Evolutionary conservation across 495 filamentous ascomycete species (phyloP), one percentile per base, ranked within the genome.

Genomic region (Lophium mytilinum): DNA sequence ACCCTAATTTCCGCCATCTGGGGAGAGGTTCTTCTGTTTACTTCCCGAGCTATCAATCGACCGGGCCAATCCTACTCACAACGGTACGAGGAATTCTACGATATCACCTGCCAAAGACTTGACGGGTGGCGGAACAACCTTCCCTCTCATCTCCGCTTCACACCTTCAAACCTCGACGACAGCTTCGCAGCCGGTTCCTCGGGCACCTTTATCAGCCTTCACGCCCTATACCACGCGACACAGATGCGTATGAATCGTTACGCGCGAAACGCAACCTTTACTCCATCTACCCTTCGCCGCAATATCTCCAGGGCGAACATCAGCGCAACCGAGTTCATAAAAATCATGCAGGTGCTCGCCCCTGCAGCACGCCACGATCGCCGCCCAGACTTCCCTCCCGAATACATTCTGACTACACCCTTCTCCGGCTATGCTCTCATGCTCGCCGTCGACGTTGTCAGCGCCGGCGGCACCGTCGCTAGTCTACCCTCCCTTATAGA

Each of bases 171-270:
- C 53, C 66, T 84, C 36, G 74, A 78, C 17, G 64, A 66, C 47
- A 76, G 70, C 34, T 74, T 76, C 35, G 64, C 69, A 7, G 63
- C 69, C 4, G 75, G 74, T n/a, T 75, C 75, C 60, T 67, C 72
- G 0, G 78, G 78, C 8, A 71, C 76, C 0, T 83, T 82, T 58
- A 67, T 86, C 49, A 73, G 75, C 0, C 77, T 83, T 58, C 83
- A 87, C 61, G 64, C 84, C 24, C 68, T 86, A 21, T 83, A 84
- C 66, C 80, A 85, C 65, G 72, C 76, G 21, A 78, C 79, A 3
- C 64, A 78, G 52, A 78, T 86, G 70, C 80, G 81, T 42, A 72
- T 87, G 8, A 83, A 86, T 57, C 76, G 85, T 37, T 77, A 84
- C 57, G 76, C 75, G 4, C 78, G 77, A 10, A 41, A 56, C 54